Evolutionary conservation across 192 early-diverging fungal genomes (phyloP).

Genomic region (Entomortierella lignicola): DNA sequence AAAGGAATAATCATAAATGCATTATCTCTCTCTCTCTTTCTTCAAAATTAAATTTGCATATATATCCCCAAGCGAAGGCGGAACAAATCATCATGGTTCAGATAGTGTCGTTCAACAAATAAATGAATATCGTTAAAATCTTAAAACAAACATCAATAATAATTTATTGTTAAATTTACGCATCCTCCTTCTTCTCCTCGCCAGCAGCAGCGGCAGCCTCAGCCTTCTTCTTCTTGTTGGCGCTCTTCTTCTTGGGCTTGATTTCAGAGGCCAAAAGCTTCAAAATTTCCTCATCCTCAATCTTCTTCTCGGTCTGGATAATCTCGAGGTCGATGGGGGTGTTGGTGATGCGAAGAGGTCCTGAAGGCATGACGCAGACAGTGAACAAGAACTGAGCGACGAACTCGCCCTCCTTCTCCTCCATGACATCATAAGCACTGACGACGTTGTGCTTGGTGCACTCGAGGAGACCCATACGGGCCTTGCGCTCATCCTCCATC

Average conservation of each 20-base stretch:
- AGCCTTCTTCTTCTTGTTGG: conserved; percentile 63
- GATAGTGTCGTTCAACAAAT: neutral
- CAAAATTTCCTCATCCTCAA: conserved; percentile 84
- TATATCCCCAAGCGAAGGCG: too few species aligned
- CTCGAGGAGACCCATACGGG: conserved; percentile 92
- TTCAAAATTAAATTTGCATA: too few species aligned
- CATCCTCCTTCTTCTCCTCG: conserved; percentile 41
- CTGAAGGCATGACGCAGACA: conserved; percentile 89
- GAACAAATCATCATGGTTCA: too few species aligned
- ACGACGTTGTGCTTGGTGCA: conserved; percentile 86
- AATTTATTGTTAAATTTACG: neutral
- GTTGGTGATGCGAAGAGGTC: conserved; percentile 87
- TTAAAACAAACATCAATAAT: conserved; percentile 4
- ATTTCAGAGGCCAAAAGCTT: conserved; percentile 74
- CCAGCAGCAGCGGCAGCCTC: conserved; percentile 44
- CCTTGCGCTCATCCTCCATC: conserved; percentile 92
- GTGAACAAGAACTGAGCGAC: conserved; percentile 95
- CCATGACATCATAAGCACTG: conserved; percentile 83
- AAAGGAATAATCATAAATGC: too few species aligned
- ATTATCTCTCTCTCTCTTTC: too few species aligned
- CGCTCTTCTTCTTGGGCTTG: conserved; percentile 61
- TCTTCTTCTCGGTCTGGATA: conserved; percentile 87
- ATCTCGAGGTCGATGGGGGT: conserved; percentile 78
- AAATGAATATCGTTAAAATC: neutral
- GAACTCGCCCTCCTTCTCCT: conserved; percentile 84